Conservation (phyloP, 768 basidiomycete species). For the Trametes elegans region DNA sequence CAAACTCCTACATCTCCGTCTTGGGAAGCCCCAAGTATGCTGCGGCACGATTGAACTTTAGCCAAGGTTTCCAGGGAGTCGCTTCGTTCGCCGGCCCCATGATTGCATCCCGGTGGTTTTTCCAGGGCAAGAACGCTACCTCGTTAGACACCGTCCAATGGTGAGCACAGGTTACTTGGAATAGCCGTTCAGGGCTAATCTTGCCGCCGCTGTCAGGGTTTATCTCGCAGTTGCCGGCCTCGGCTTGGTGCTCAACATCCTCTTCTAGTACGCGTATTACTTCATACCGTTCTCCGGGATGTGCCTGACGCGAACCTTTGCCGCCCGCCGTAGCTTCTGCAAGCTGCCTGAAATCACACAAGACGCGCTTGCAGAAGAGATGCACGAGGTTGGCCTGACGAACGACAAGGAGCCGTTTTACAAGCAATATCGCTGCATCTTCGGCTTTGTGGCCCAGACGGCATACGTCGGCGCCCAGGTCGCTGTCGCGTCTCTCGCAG, state of each 20-base stretch:
- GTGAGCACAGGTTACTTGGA: slow-evolving; percentile 26
- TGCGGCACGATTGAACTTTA: slow-evolving; percentile 74
- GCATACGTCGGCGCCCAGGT: slow-evolving; percentile 66
- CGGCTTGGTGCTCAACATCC: slow-evolving; percentile 55
- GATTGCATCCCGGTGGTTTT: slow-evolving; percentile 75
- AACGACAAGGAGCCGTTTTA: slow-evolving; percentile 54
- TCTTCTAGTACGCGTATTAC: slow-evolving; percentile 55
- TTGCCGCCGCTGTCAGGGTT: slow-evolving; percentile 40
- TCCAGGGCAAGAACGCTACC: slow-evolving; percentile 58
- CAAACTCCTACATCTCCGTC: slow-evolving; percentile 78
- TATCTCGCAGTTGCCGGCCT: slow-evolving; percentile 65
- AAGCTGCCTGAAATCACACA: slow-evolving; percentile 69
- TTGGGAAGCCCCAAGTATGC: slow-evolving; percentile 67
- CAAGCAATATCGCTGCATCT: slow-evolving; percentile 68
- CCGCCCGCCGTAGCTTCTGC: slow-evolving; percentile 48
- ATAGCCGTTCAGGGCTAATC: neutral
- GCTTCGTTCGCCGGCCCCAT: slow-evolving; percentile 73
- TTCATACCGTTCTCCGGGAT: neutral
- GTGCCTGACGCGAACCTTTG: neutral
- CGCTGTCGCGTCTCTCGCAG: slow-evolving; percentile 61
- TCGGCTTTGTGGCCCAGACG: slow-evolving; percentile 74
- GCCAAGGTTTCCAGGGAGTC: slow-evolving; percentile 77
- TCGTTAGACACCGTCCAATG: slow-evolving; percentile 69
- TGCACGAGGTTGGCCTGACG: slow-evolving; percentile 40
- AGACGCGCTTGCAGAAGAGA: slow-evolving; percentile 54